phyloP scores from a whole-genome alignment of 1,284 basidiomycete species.

The Cryptococcus floricola region DNA sequence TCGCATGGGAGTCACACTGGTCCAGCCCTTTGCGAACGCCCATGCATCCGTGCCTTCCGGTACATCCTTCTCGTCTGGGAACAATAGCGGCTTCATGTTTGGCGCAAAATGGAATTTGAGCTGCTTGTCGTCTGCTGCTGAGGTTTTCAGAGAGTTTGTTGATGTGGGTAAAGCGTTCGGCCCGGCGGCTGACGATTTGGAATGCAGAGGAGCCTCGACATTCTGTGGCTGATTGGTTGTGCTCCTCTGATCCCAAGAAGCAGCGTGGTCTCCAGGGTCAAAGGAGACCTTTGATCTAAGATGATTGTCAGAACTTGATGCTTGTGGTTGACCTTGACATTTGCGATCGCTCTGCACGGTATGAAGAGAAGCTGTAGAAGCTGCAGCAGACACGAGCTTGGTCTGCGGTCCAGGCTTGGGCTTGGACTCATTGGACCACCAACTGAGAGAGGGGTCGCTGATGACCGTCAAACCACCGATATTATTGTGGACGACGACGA shows the following conservation, averaged over 20 bases:
- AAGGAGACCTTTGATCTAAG: conserved; percentile 5
- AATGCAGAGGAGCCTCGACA: background rate
- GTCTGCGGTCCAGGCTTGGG: background rate
- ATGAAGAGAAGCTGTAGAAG: background rate
- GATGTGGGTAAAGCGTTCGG: conserved; percentile 28
- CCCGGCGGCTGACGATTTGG: conserved; percentile 22
- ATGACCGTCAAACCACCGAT: no score
- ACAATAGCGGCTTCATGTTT: conserved; percentile 65
- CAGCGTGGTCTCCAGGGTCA: conserved; percentile 21
- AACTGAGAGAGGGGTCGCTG: conserved; percentile 12
- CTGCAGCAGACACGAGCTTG: background rate
- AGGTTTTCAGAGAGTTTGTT: background rate
- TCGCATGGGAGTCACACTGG: conserved; percentile 36
- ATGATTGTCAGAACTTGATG: background rate
- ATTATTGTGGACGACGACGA: background rate
- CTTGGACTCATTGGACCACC: conserved; percentile 10
- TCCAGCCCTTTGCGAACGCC: conserved; percentile 44
- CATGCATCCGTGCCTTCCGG: conserved; percentile 74
- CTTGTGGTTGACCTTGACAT: background rate
- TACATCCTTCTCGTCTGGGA: conserved; percentile 57
- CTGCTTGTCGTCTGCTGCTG: conserved; percentile 7
- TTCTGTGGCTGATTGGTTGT: conserved; percentile 13
- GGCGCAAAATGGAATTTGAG: conserved; percentile 78
- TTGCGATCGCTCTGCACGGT: background rate
- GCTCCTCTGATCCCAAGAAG: background rate